These are phyloP conservation scores for Cyclotella choctawhatcheeana DNA, from an alignment of 108 stramenopile genomes.

Conservation along the genomic window DNA sequence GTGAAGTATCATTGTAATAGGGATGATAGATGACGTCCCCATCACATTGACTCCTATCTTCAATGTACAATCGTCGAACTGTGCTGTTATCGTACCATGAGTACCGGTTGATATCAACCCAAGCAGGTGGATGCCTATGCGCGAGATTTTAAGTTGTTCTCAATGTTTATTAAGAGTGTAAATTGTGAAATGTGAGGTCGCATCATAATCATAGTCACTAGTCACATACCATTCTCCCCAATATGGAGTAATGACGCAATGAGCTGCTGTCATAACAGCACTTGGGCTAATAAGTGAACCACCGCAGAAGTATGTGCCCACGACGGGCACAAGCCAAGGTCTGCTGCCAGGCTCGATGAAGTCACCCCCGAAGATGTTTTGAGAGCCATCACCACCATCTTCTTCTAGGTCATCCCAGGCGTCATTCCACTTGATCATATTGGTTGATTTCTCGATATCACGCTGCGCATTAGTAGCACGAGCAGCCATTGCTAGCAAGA, in stretches of 20 bases:
- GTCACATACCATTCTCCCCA: background rate
- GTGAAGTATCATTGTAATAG: background rate
- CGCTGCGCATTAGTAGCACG: no score
- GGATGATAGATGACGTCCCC: constrained; percentile 10
- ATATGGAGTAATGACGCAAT: background rate
- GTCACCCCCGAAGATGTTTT: background rate
- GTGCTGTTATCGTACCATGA: background rate
- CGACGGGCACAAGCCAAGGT: constrained; percentile 3
- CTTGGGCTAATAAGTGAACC: constrained; percentile 5
- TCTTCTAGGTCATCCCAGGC: background rate
- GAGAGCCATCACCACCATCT: background rate
- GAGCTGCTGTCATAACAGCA: constrained; percentile 16
- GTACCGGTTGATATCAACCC: constrained; percentile 9
- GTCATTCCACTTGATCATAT: constrained; percentile 1
- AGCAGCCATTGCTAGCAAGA: no score
- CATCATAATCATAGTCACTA: background rate
- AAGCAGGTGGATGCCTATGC: background rate
- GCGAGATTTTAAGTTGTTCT: background rate
- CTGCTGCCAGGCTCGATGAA: constrained; percentile 8
- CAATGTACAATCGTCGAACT: background rate
- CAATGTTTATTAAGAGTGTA: background rate
- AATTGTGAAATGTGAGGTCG: background rate
- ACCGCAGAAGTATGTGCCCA: constrained; percentile 6
- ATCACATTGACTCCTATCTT: background rate
- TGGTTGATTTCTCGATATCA: no score